phyloP scores from a whole-genome alignment of 2,329 filamentous ascomycete species.

The Fusarium sp. region DNA sequence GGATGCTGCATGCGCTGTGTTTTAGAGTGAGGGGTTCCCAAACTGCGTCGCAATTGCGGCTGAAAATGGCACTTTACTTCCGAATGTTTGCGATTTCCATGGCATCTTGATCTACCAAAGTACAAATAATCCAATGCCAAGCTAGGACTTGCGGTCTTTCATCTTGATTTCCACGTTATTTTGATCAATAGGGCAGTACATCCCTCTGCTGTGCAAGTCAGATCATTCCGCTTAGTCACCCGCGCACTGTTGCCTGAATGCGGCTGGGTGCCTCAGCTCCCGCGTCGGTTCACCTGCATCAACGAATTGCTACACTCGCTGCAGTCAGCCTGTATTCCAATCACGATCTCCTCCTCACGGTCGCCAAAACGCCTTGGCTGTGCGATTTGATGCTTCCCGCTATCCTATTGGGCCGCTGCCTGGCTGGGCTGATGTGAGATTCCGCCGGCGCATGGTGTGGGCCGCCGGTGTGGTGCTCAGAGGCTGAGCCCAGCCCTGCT shows the following conservation, averaged over 20 bases:
- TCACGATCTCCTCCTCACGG: neutral
- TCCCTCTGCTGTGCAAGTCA: neutral
- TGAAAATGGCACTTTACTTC: neutral
- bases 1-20: neutral
- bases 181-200: neutral
- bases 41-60: neutral
- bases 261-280: neutral
- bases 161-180: neutral
- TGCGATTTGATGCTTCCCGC: neutral
- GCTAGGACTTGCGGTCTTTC: neutral
- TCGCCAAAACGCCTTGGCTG: neutral
- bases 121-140: neutral
- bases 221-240: neutral
- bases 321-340: neutral
- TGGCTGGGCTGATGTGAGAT: constrained; percentile 29
- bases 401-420: neutral
- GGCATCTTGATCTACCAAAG: neutral
- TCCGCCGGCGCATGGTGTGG: constrained; percentile 11
- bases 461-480: neutral
- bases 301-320: neutral
- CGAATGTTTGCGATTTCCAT: neutral
- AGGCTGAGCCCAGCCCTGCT: constrained; percentile 21
- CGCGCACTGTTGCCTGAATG: neutral
- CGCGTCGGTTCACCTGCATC: neutral
- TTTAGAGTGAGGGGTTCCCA: neutral